A percentile compares a stretch with the other conserved stretches of the same genome.
These are phyloP conservation scores for Drechslerella stenobrocha DNA, from an alignment of 2,329 filamentous ascomycete genomes.

Conservation along the genomic window DNA sequence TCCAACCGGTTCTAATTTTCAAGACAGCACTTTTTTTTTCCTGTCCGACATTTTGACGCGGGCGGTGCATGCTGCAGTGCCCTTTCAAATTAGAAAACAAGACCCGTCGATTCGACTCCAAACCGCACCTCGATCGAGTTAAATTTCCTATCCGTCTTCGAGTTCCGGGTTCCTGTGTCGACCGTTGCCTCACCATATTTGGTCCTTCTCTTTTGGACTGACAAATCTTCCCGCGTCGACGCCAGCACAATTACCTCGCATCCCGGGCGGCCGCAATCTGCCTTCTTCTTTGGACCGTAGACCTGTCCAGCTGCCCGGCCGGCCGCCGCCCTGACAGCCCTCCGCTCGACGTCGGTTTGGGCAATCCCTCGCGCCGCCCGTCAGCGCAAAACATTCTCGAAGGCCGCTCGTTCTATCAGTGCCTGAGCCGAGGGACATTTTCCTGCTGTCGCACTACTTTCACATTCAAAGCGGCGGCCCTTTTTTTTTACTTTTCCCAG, in stretches of 20 bases:
- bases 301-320: conserved; percentile 32
- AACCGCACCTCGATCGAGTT: conserved; percentile 24
- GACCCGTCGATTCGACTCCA: conserved; percentile 10
- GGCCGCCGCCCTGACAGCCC: conserved; percentile 10
- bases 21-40: conserved; percentile 23
- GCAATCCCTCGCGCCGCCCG: conserved; percentile 42
- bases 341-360: conserved; percentile 26
- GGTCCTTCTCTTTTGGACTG: conserved; percentile 47
- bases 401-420: conserved; percentile 24
- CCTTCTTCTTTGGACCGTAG: conserved; percentile 47
- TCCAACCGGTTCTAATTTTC: conserved; percentile 20
- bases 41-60: conserved; percentile 10
- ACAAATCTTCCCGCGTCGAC: conserved; percentile 48
- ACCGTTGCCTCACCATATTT: conserved; percentile 31
- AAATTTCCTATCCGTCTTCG: conserved; percentile 40
- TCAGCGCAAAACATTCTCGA: conserved; percentile 36
- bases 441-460: conserved; percentile 32
- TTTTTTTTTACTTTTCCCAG: conserved; percentile 27
- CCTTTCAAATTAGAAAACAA: conserved; percentile 4
- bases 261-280: conserved; percentile 15
- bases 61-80: conserved; percentile 24
- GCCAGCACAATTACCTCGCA: conserved; percentile 38
- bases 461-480: conserved; percentile 43
- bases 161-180: conserved; percentile 44
- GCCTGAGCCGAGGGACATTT: conserved; percentile 43